Base-by-base conservation (phyloP, 257 asterid genomes). In the Henckelia pumila region DNA sequence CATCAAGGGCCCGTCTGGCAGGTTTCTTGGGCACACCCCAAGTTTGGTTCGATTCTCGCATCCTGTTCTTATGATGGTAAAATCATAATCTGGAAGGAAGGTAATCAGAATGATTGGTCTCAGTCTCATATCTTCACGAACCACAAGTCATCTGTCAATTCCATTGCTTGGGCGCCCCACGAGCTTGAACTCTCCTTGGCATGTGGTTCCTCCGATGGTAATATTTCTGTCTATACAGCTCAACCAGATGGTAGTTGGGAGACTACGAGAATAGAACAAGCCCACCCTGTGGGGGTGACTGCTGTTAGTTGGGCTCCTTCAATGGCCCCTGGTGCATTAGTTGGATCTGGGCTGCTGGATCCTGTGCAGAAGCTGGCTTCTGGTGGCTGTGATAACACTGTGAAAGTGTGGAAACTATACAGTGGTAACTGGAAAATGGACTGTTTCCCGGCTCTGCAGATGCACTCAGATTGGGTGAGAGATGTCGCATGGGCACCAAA, bases 1-100 rank as follows among this genome's bases (percentile, higher is more conserved):
- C 92, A 85, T 65, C 84, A 76, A 24, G 89, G 89, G 70, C 92
- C 92, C 19, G 92, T 85, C 64, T 85, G 92, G 92, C 85, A 85
- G 71, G 86, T 82, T n/a, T 77, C 77, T 23, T 85, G 92, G 92
- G 89, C 89, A 1, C 92, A 85, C 74, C 92, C 92, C 59, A 85
- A 85, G 69, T 85, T 85, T 65, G 92, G 92, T 35, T 79, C 89
- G 3, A 19, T 79, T 20, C 92, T 85, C 11, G 87, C 88, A 59
- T 83, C 92, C 11, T 83, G 89, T 69, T 83, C 92, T 44, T 83
- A 85, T 56, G 92, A 85, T 58, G 88, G 92, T 59, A 83, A 73
- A 72, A 86, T 85, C 26, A 81, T 83, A 22, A 70, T 85, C 76
- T 85, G 92, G 92, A 83, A 81, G 77, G 87, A 85, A 77, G 85